These are phyloP conservation scores for Aotearoamyces nothofagi DNA, from an alignment of 2,329 filamentous ascomycete species.

Conservation along the genomic window DNA sequence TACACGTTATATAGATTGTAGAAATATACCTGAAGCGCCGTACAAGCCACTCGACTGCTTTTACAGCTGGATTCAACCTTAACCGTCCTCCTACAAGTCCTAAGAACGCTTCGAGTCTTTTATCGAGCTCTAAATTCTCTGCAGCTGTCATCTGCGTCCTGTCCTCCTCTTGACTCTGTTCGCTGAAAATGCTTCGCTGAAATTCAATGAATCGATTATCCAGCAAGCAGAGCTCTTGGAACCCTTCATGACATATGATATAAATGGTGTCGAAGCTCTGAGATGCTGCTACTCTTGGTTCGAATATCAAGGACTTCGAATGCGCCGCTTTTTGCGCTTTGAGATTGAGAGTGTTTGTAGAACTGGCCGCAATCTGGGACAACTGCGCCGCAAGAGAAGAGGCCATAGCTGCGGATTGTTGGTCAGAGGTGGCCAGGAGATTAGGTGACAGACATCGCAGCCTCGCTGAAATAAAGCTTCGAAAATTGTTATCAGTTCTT, in stretches of 20 bases:
- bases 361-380: constrained; percentile 79
- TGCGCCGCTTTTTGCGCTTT: constrained; percentile 87
- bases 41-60: constrained; percentile 89
- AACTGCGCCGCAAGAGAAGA: constrained; percentile 87
- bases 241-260: constrained; percentile 75
- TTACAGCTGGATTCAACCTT: constrained; percentile 74
- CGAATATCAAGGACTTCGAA: constrained; percentile 90
- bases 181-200: constrained; percentile 70
- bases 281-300: constrained; percentile 64
- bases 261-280: constrained; percentile 88
- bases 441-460: no score
- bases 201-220: constrained; percentile 69
- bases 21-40: constrained; percentile 63
- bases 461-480: no score
- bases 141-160: constrained; percentile 65
- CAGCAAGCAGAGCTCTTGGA: constrained; percentile 77
- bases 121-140: constrained; percentile 73
- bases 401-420: no score
- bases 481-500: no score
- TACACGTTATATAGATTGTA: constrained; percentile 1
- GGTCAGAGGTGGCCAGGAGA: no score
- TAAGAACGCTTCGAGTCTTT: constrained; percentile 67
- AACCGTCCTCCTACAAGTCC: constrained; percentile 63
- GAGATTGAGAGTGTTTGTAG: constrained; percentile 79
- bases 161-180: constrained; percentile 83